A percentile compares a stretch with the other conserved stretches of the same genome.
These are phyloP conservation scores for Gossypium anomalum DNA, from an alignment of 345 rosid genomes.

Conservation along the genomic window DNA sequence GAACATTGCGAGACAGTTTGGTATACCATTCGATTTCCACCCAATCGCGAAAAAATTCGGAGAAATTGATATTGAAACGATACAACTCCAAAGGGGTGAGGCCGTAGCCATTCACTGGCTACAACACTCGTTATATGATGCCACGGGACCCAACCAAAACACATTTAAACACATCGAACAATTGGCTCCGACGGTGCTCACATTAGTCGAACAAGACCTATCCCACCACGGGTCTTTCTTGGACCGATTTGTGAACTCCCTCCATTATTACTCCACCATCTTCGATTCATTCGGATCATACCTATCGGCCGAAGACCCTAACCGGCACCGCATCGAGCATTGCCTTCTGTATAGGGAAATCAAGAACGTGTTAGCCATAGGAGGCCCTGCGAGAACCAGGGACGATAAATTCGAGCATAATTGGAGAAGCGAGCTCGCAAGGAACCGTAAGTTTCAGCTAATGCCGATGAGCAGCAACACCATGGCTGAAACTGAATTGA, in stretches of 20 bases:
- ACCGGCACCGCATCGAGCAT: constrained; percentile 45
- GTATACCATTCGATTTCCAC: constrained; percentile 58
- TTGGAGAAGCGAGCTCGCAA: constrained; percentile 48
- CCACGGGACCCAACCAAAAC: constrained; percentile 55
- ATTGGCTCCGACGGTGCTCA: constrained; percentile 40
- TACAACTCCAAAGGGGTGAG: constrained; percentile 40
- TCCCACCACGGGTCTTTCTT: constrained; percentile 45
- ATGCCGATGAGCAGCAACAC: constrained; percentile 57
- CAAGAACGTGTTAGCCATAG: constrained; percentile 55
- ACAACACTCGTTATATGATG: constrained; percentile 57
- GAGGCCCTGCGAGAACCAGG: constrained; percentile 64
- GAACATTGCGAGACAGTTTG: constrained; percentile 49
- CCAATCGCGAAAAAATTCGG: constrained; percentile 55
- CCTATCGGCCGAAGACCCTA: constrained; percentile 33
- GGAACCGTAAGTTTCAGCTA: constrained; percentile 20
- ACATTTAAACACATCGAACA: constrained; percentile 43
- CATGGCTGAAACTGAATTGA: constrained; percentile 64
- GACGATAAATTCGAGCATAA: constrained; percentile 45
- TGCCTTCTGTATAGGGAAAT: constrained; percentile 47
- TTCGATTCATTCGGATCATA: constrained; percentile 60
- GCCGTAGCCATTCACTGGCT: constrained; percentile 63
- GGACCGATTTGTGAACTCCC: constrained; percentile 59
- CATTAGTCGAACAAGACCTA: constrained; percentile 60
- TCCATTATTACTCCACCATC: constrained; percentile 54
- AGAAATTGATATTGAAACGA: constrained; percentile 33